Percentiles rank a stretch among this genome's conserved stretches.
Evolutionary conservation across 2,329 filamentous ascomycete genomes (phyloP).

Genomic region (Rutstroemia sp.): DNA sequence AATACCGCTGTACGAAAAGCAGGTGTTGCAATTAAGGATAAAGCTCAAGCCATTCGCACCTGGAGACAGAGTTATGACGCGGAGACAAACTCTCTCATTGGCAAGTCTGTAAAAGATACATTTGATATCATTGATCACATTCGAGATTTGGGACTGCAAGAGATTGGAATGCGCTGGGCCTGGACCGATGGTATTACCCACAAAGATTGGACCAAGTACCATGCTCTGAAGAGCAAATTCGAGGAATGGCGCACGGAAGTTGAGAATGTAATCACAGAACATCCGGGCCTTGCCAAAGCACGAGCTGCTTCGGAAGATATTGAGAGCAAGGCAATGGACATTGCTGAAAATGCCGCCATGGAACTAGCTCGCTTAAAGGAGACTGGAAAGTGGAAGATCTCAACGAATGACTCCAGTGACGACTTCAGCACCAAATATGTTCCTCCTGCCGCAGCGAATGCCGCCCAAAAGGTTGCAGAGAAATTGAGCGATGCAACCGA

Average conservation of each 20-base stretch:
- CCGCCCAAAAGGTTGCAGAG: constrained; percentile 28
- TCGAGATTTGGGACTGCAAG: constrained; percentile 61
- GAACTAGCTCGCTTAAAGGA: constrained; percentile 78
- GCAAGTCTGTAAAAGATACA: constrained; percentile 53
- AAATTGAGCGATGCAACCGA: constrained; percentile 25
- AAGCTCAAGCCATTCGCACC: constrained; percentile 54
- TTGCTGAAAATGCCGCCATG: constrained; percentile 70
- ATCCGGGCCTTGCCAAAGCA: constrained; percentile 62
- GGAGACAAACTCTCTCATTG: constrained; percentile 48
- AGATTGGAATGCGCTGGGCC: constrained; percentile 75
- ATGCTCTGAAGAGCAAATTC: constrained; percentile 75
- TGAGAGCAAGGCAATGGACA: constrained; percentile 71
- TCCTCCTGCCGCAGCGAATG: constrained; percentile 46
- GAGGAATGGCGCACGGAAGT: constrained; percentile 81
- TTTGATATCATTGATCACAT: constrained; percentile 62
- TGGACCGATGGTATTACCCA: constrained; percentile 95
- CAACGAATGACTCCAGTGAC: constrained; percentile 63
- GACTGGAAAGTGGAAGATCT: constrained; percentile 77
- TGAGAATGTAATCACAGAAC: constrained; percentile 64
- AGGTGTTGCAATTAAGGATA: constrained; percentile 54
- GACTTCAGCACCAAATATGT: constrained; percentile 68
- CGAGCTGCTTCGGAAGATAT: constrained; percentile 61
- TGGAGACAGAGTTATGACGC: constrained; percentile 55
- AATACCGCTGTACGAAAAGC: constrained; percentile 46
- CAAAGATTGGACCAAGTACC: constrained; percentile 95